A percentile compares a stretch with the other conserved stretches of the same genome.
Conservation (phyloP, 371 early-diverging fungal genomes). For the Mucor indicus region DNA sequence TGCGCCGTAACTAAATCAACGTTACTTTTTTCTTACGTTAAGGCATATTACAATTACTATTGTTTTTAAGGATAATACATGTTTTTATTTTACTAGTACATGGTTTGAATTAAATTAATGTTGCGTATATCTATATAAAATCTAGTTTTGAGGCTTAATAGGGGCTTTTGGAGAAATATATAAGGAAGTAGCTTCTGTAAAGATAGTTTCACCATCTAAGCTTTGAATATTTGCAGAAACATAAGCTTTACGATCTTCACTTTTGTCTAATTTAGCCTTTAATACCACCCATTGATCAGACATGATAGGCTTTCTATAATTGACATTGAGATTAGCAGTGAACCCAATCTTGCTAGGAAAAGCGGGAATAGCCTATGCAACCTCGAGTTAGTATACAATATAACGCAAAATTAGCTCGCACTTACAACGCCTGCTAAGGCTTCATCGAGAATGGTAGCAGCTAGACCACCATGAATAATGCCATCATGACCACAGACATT, state of each 20-base stretch:
- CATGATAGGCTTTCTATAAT: constrained; percentile 68
- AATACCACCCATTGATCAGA: constrained; percentile 69
- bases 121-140: too few species aligned
- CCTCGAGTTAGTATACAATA: not conserved
- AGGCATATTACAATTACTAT: too few species aligned
- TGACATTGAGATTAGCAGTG: constrained; percentile 74
- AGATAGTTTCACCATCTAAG: constrained; percentile 41
- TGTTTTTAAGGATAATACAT: too few species aligned
- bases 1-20: too few species aligned
- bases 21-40: too few species aligned
- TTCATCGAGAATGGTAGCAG: constrained; percentile 74
- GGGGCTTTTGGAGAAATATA: constrained; percentile 57
- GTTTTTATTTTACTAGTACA: too few species aligned
- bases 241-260: constrained; percentile 73
- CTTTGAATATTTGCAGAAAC: constrained; percentile 61
- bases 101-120: too few species aligned
- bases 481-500: constrained; percentile 68
- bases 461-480: constrained; percentile 77
- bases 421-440: constrained; percentile 55
- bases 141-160: constrained; percentile 7
- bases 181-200: constrained; percentile 67
- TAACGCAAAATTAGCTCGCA: not conserved
- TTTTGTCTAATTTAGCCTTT: constrained; percentile 54
- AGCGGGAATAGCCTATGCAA: constrained; percentile 42
- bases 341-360: constrained; percentile 70